phyloP scores from a whole-genome alignment of 305 asterid genomes.

The Fraxinus sp. region DNA sequence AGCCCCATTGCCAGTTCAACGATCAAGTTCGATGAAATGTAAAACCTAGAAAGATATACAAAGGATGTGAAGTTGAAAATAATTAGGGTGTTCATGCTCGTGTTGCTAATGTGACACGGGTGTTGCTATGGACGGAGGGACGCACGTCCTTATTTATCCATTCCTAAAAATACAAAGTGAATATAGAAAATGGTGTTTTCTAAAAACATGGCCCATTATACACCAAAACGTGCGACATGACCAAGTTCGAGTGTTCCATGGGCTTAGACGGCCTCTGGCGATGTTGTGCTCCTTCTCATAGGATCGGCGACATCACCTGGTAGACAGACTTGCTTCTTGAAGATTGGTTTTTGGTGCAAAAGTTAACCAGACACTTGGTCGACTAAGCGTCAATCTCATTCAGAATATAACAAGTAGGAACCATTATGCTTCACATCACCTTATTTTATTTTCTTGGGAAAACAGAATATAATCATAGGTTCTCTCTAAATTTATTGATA shows the following conservation, averaged over 20 bases:
- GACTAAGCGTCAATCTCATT: not conserved
- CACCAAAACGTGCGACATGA: not conserved
- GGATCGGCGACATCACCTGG: not conserved
- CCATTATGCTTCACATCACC: not conserved
- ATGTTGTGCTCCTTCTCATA: not conserved
- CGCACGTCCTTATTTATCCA: not conserved
- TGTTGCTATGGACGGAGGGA: not conserved
- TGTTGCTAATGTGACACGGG: not conserved
- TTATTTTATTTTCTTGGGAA: not conserved
- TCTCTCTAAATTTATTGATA: not conserved
- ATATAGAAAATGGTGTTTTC: not conserved
- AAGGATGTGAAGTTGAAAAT: not conserved
- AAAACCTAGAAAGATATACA: not conserved
- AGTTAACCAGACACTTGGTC: not conserved
- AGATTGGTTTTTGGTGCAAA: not conserved
- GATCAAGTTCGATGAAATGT: not conserved
- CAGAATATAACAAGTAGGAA: not conserved
- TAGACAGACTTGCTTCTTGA: not conserved
- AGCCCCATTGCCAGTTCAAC: not conserved
- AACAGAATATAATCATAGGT: slow-evolving; percentile 1
- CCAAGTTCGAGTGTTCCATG: not conserved
- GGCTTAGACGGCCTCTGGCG: not conserved
- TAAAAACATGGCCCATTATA: not conserved
- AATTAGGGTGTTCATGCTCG: not conserved
- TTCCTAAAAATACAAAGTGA: not conserved